Evolutionary conservation across 2,329 filamentous ascomycete genomes (phyloP), one percentile per base, ranked within the genome.

Genomic region (Diaporthe sp.): DNA sequence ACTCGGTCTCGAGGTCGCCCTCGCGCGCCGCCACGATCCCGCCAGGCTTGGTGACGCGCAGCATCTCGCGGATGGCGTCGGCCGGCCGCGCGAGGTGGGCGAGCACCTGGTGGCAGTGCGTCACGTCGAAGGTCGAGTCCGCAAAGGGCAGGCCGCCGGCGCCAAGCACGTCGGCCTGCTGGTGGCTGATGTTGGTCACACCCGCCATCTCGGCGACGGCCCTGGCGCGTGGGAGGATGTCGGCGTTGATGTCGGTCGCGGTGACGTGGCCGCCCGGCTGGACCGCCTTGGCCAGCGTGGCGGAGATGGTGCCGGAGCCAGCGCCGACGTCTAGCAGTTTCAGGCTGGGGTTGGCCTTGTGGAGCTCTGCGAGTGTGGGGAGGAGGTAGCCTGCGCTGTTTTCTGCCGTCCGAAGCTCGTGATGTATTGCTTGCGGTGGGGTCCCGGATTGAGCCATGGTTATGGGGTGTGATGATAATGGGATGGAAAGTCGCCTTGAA

Each of bases 221-320:
- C 33, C 79, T 76, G 3, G 86, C 86, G 50, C 82, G 83, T 22
- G 82, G 74, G 42, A 88, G 80, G 47, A 87, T 85, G 22, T 83
- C 82, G 45, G 81, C 74, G 3, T 84, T 85, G 42, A 86, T 80
- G 77, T 88, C 87, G 71, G 85, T 82, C 69, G 83, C 86, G 73
- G 83, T 84, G 45, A 88, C 82, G 50, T 82, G 80, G 74, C 86
- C 86, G 71, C 83, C 73, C 4, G 86, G 85, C 40, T 71, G 52
- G 9, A 86, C 81, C 74, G 83, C 83, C 25, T 82, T 78, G 2
- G 85, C 84, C 12, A 88, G 79, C 9, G 84, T 85, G 12, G 82
- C 80, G 2, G 85, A 84, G 77, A 88, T 88, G 45, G 85, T 87
- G n/a, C 86, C 86, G 5, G 86, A 85, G 1, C 86, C 86, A 54